These are phyloP conservation scores for Beauveria caledonica DNA, from an alignment of 2,329 filamentous ascomycete species.

Conservation along the genomic window DNA sequence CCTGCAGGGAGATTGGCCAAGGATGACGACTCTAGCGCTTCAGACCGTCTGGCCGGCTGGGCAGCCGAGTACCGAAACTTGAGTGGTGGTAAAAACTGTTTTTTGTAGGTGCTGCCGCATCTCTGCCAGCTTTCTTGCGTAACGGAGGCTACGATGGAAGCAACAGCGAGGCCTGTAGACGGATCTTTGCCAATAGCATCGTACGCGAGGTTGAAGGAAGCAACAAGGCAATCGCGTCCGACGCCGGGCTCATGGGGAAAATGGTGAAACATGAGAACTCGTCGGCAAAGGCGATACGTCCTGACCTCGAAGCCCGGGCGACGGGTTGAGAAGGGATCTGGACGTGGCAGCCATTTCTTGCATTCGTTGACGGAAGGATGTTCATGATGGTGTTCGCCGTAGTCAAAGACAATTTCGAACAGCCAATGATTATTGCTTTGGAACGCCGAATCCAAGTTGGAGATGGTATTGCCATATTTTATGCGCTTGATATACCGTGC, in stretches of 20 bases:
- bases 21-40: background rate
- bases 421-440: slow-evolving; percentile 17
- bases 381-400: slow-evolving; percentile 23
- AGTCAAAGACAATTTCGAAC: slow-evolving; percentile 27
- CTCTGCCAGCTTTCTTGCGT: slow-evolving; percentile 1
- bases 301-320: slow-evolving; percentile 24
- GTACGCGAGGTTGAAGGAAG: slow-evolving; percentile 14
- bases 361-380: slow-evolving; percentile 14
- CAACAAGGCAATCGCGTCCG: slow-evolving; percentile 16
- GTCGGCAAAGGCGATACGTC: slow-evolving; percentile 21
- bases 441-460: background rate
- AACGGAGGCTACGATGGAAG: background rate
- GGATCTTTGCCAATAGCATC: background rate
- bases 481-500: slow-evolving; percentile 16
- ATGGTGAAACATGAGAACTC: slow-evolving; percentile 28
- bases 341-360: slow-evolving; percentile 16
- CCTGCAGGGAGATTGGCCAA: slow-evolving; percentile 5
- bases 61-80: slow-evolving; percentile 3
- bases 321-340: slow-evolving; percentile 23
- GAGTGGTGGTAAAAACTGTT: background rate
- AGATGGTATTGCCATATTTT: slow-evolving; percentile 16
- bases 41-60: background rate
- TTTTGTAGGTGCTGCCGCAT: background rate
- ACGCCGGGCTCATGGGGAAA: slow-evolving; percentile 18
- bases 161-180: background rate